A percentile compares a stretch with the other conserved stretches of the same genome.
These are phyloP conservation scores for Cinchona pubescens DNA, from an alignment of 257 asterid species.

Conservation along the genomic window DNA sequence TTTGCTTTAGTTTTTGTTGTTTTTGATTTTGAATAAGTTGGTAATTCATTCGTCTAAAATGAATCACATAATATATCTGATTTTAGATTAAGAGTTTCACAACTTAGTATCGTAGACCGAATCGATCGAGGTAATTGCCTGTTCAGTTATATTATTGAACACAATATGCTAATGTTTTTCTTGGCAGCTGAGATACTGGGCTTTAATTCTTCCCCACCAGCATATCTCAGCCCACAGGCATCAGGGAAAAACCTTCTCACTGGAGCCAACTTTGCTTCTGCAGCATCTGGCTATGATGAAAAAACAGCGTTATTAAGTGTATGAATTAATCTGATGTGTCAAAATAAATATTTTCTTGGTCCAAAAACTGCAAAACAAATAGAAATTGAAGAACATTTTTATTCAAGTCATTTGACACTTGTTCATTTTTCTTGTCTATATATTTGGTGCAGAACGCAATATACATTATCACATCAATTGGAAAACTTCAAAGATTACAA, in stretches of 20 bases:
- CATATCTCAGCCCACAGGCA: constrained; percentile 95
- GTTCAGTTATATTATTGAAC: not conserved
- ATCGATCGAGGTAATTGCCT: too few relatives aligned
- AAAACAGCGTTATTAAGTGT: constrained; percentile 65
- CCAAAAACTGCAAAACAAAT: not conserved
- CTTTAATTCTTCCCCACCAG: constrained; percentile 60
- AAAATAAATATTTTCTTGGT: not conserved
- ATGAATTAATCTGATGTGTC: not conserved
- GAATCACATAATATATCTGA: too few relatives aligned
- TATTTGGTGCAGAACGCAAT: constrained; percentile 70
- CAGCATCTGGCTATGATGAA: constrained; percentile 91
- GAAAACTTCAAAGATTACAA: constrained; percentile 74
- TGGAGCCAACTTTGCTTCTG: constrained; percentile 93
- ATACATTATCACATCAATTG: constrained; percentile 61
- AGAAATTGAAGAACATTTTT: not conserved
- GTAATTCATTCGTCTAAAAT: too few relatives aligned
- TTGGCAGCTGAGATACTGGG: constrained; percentile 80
- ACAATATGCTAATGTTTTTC: not conserved
- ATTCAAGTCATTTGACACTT: not conserved
- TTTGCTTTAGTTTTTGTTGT: too few relatives aligned
- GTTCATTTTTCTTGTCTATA: not conserved
- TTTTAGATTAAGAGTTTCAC: too few relatives aligned
- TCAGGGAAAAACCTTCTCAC: constrained; percentile 71
- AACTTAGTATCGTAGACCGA: too few relatives aligned
- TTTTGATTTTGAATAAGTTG: too few relatives aligned